Base-by-base conservation (phyloP, 2,329 filamentous ascomycete species). In the Magnaporthales sp. region DNA sequence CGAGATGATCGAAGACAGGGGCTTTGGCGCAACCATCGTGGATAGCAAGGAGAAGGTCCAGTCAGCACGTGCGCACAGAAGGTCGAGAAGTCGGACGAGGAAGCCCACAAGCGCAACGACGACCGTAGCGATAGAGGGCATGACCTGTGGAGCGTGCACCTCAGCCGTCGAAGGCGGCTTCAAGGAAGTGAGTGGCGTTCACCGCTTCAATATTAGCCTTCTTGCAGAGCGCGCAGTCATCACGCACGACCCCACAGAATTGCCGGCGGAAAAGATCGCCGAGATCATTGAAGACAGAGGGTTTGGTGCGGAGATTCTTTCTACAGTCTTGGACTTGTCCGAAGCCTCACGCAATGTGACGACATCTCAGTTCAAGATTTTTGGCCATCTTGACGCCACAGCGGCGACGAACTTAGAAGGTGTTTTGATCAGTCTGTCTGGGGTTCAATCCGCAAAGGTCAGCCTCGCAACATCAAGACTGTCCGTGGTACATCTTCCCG, bases 81-180 rank as follows among this genome's bases (percentile, higher is more conserved):
- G 54, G 5, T 67, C 75, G 8, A 75, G 75, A 67, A 72, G 84
- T 4, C 83, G 88, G 68, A 91, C 86, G 1, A 22, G 27, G 51
- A 75, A 75, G 67, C 77, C 80, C 69, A 78, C 79, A 64, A 73
- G 85, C 4, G 83, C 89, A 67, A 91, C 87, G 0, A 97, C 93
- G 0, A 98, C 93, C 0, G 84, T 99, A 22, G 88, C 91, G 4
- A 91, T 99, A 66, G 92, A 95, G 71, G 95, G 95, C 64, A 99
- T 99, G 95, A 99, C 95, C 1, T 98, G 95, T 75, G 94, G 94
- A 26, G 92, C 95, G 58, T 99, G 95, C 77, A 98, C 95, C 0
- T 94, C 94, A 1, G 93, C 94, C 6, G 88, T 98, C 1, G 91
- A 97, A 73, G 84, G 86, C 64, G 92, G 91, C 3, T 95, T 99